Conservation (phyloP, 2,329 filamentous ascomycete genomes). For the Fusarium pilosicola region DNA sequence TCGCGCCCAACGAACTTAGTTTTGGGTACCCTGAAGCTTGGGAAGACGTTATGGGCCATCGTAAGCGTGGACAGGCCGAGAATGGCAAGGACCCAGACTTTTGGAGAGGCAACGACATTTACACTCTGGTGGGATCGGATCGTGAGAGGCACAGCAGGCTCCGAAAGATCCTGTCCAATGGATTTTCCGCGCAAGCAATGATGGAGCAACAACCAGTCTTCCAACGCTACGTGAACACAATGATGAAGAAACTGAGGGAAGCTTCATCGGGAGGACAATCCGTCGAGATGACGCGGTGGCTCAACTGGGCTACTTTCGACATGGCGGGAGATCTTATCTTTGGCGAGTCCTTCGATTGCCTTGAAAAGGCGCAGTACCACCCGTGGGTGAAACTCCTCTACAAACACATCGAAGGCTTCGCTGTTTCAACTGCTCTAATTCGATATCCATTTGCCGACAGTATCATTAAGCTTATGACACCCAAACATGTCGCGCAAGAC, state of each 20-base stretch:
- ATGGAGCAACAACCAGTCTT: neutral
- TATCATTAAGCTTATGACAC: neutral
- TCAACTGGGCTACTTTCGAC: neutral
- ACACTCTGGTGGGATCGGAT: neutral
- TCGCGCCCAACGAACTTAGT: neutral
- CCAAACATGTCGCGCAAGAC: neutral
- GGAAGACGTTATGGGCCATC: neutral
- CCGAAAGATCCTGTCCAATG: neutral
- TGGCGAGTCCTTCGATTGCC: neutral
- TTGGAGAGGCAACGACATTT: neutral
- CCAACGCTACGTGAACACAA: neutral
- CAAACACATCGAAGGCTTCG: neutral
- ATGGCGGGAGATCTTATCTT: neutral
- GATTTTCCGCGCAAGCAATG: neutral
- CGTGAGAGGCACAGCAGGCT: neutral
- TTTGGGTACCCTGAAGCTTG: neutral
- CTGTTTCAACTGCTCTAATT: neutral
- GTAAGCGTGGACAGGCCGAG: neutral
- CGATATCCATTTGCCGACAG: neutral
- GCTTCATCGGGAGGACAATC: neutral
- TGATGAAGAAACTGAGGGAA: neutral
- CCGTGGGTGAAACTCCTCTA: neutral
- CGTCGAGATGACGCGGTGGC: neutral
- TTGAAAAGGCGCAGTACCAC: neutral
- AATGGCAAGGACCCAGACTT: neutral